phyloP scores from a whole-genome alignment of 441 rosid species.

The Biscutella laevigata region DNA sequence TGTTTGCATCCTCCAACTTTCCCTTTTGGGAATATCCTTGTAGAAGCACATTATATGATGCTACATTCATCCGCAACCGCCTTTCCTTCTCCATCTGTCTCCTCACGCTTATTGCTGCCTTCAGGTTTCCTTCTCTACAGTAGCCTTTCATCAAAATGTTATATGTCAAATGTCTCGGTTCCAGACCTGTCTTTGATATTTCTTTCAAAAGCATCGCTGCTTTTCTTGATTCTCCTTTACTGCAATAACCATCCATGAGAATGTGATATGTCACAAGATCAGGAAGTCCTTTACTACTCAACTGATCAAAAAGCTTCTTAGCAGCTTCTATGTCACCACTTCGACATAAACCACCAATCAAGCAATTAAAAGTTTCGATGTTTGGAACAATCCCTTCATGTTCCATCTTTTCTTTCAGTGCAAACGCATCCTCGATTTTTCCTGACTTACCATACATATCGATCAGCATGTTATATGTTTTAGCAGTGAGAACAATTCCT shows the following conservation, averaged over 20 bases:
- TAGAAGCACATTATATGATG: slow-evolving; percentile 55
- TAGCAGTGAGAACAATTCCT: slow-evolving; percentile 35
- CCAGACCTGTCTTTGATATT: slow-evolving; percentile 40
- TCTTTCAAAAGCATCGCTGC: slow-evolving; percentile 46
- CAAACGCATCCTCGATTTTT: slow-evolving; percentile 47
- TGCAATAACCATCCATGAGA: slow-evolving; percentile 52
- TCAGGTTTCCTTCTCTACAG: slow-evolving; percentile 58
- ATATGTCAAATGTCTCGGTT: slow-evolving; percentile 53
- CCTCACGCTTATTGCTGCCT: slow-evolving; percentile 49
- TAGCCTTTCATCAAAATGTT: slow-evolving; percentile 68
- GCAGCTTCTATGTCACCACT: slow-evolving; percentile 34
- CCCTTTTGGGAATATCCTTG: slow-evolving; percentile 56
- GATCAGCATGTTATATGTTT: slow-evolving; percentile 55
- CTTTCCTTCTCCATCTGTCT: slow-evolving; percentile 62
- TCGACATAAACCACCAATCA: slow-evolving; percentile 55
- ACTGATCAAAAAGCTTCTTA: slow-evolving; percentile 33
- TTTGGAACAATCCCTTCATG: slow-evolving; percentile 40
- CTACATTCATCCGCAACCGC: slow-evolving; percentile 42
- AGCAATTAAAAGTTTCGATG: slow-evolving; percentile 60
- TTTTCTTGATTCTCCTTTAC: slow-evolving; percentile 44
- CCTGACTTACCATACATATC: slow-evolving; percentile 60
- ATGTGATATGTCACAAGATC: slow-evolving; percentile 58
- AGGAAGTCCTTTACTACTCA: slow-evolving; percentile 35
- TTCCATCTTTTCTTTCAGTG: slow-evolving; percentile 34
- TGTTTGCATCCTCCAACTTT: slow-evolving; percentile 59